Evolutionary conservation across 139 green algal genomes (phyloP), one percentile per base, ranked within the genome.

Genomic region (Gonium pectorale): DNA sequence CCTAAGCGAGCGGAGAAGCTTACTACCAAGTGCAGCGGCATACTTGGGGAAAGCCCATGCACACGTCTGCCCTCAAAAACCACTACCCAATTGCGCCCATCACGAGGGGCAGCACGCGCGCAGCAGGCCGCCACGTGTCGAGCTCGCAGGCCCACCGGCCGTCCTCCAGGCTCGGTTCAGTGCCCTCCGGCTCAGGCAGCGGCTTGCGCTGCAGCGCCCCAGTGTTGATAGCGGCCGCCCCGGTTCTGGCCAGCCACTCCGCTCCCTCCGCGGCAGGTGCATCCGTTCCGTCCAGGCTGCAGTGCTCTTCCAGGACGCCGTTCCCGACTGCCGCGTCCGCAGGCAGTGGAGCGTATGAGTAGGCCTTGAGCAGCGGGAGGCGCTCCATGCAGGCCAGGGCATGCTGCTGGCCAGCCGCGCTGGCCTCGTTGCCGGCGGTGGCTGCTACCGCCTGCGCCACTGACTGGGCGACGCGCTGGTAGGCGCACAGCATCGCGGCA

Each of bases 401-500:
- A 1, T 60, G 59, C 29, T 82, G 75, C 75, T 71, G 71, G 29
- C 59, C 59, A 17, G 75, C 75, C 2, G 72, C 52, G 22, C 37
- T 52, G 19, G 52, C 72, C 0, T 67, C 72, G 60, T 2, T 13
- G 44, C 40, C 71, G 3, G 72, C 26, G 1, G 9, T 41, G 21
- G 21, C 31, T 15, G n/a, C 31, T 5, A 62, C 41, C 7, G 41
- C 77, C 62, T 83, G 77, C 60, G 51, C 27, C 27, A 63, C 43
- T 6, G 60, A 60, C 2, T 40, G 19, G 43, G 60, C 43, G 0
- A 46, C 29, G 77, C 77, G 77, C 77, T 83, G 77, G 62, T 52
- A 83, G 41, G 77, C 60, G 63, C 77, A 74, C 5, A 83, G 62
- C 60, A 51, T 66, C 43, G 77, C 77, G 3, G 60, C 77, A 6